Percentiles rank a stretch among this genome's conserved stretches.
Conservation (phyloP, 2,329 filamentous ascomycete species). For the Trichoderma oligosporum region DNA sequence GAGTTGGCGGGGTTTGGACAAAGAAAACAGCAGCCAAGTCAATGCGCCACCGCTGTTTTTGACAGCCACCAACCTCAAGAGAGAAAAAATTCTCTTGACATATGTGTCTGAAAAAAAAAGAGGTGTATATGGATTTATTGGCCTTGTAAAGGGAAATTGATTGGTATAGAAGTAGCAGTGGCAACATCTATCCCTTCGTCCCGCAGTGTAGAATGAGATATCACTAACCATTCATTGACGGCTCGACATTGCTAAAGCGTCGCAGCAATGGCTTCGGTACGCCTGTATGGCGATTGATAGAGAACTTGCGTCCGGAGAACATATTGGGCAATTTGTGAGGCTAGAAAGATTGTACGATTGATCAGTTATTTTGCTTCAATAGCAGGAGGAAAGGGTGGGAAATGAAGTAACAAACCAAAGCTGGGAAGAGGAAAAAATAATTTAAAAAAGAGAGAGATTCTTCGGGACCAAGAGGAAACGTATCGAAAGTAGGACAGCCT, state of each 20-base stretch:
- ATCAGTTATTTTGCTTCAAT: neutral
- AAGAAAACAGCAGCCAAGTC: slow-evolving; percentile 11
- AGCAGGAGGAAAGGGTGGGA: neutral
- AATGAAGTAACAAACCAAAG: neutral
- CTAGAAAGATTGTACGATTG: neutral
- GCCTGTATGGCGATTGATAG: slow-evolving; percentile 63
- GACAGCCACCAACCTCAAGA: neutral
- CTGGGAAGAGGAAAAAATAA: neutral
- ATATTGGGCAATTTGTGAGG: slow-evolving; percentile 32
- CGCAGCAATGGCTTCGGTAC: slow-evolving; percentile 51
- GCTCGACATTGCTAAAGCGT: slow-evolving; percentile 57
- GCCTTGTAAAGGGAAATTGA: neutral
- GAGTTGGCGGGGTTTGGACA: slow-evolving; percentile 11
- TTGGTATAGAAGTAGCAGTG: neutral
- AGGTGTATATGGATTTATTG: too few species aligned
- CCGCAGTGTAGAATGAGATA: neutral
- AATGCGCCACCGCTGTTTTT: slow-evolving; percentile 8
- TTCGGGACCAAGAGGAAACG: neutral
- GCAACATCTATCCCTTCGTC: neutral
- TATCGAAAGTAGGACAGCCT: slow-evolving; percentile 5
- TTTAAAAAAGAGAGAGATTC: too few species aligned
- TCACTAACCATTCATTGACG: slow-evolving; percentile 52
- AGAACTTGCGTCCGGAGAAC: slow-evolving; percentile 60
- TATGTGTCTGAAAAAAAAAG: too few species aligned
- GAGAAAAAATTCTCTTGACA: too few species aligned